Percentiles rank a stretch among this genome's conserved stretches.
These are phyloP conservation scores for Solanum hybrid DNA, from an alignment of 305 asterid genomes.

Conservation along the genomic window DNA sequence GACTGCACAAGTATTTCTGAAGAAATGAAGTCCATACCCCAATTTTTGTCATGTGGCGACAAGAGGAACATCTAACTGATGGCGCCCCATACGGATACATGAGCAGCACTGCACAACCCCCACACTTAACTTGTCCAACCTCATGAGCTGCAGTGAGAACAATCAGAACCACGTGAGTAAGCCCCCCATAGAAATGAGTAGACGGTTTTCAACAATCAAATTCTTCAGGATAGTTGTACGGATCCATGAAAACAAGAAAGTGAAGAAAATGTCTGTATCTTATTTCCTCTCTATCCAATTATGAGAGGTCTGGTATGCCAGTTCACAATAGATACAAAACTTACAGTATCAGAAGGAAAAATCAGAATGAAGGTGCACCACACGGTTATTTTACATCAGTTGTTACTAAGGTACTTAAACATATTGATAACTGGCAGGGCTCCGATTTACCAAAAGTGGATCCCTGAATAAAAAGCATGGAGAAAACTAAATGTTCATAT, in stretches of 20 bases:
- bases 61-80: constrained; percentile 70
- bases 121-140: constrained; percentile 84
- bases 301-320: neutral
- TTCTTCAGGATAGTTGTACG: neutral
- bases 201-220: neutral
- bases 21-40: constrained; percentile 44
- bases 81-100: constrained; percentile 83
- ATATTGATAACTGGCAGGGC: neutral
- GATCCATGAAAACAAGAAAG: neutral
- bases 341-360: neutral
- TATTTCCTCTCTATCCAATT: neutral
- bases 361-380: neutral
- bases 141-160: constrained; percentile 54
- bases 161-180: neutral
- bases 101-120: constrained; percentile 66
- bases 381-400: neutral
- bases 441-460: neutral
- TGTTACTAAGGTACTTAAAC: neutral
- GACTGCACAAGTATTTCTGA: neutral
- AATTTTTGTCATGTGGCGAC: constrained; percentile 63
- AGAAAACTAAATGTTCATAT: neutral
- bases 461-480: neutral
- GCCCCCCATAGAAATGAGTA: neutral
- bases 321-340: neutral
- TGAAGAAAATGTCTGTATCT: neutral